A percentile compares a stretch with the other conserved stretches of the same genome.
Evolutionary conservation across 768 basidiomycete genomes (phyloP).

Genomic region (Amanita muscaria): DNA sequence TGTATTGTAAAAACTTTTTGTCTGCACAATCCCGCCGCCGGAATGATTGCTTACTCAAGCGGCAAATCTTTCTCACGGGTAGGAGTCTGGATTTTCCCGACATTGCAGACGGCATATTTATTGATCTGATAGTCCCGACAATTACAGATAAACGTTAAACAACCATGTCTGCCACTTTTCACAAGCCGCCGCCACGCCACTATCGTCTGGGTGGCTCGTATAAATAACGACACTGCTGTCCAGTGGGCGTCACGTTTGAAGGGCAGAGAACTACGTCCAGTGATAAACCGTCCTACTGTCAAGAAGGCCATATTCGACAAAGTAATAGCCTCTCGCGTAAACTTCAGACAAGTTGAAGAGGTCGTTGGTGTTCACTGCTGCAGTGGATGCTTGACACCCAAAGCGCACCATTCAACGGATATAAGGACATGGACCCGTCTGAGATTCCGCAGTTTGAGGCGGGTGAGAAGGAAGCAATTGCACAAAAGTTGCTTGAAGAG

Average conservation of each 20-base stretch:
- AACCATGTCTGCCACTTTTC: not conserved
- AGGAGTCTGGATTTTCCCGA: no score
- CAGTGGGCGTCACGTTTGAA: not conserved
- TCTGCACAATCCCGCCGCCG: no score
- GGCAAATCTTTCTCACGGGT: no score
- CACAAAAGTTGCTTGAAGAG: slow-evolving; percentile 6
- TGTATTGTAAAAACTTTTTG: no score
- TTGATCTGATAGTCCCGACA: no score
- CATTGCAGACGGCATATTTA: no score
- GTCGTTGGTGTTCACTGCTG: not conserved
- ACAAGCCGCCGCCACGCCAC: not conserved
- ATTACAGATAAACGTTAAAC: no score
- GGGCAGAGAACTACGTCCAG: not conserved
- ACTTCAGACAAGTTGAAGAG: slow-evolving; percentile 4
- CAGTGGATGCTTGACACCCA: slow-evolving; percentile 8
- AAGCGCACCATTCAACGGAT: slow-evolving; percentile 2
- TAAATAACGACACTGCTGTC: not conserved
- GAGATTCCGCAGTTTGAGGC: slow-evolving; percentile 8
- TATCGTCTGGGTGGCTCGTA: not conserved
- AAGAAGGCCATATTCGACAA: slow-evolving; percentile 1
- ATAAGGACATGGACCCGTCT: slow-evolving; percentile 7
- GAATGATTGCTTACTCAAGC: no score
- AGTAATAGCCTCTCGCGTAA: not conserved
- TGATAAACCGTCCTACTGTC: not conserved
- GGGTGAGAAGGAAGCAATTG: slow-evolving; percentile 3